Percentiles rank a stretch among this genome's conserved stretches.
Evolutionary conservation across 305 asterid genomes (phyloP).

Genomic region (Ilex paraguariensis): DNA sequence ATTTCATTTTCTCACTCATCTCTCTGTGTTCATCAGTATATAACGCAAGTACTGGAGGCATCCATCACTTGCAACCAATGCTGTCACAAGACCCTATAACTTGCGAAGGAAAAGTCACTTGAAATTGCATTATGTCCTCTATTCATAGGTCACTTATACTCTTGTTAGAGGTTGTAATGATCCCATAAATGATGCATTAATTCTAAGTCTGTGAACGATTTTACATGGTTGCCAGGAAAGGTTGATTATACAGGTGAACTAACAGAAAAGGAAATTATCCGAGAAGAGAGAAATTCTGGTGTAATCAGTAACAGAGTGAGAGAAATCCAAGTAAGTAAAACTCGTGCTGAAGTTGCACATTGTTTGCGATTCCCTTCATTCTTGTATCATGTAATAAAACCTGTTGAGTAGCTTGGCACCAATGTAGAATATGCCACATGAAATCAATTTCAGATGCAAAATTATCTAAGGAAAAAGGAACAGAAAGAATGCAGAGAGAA

Average conservation of each 20-base stretch:
- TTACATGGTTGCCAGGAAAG: constrained; percentile 49
- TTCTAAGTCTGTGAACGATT: not conserved
- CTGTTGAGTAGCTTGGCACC: no score
- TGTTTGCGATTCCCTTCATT: no score
- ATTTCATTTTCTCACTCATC: no score
- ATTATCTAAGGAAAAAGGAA: constrained; percentile 47
- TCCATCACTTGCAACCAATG: no score
- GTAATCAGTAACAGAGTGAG: constrained; percentile 63
- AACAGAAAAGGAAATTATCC: constrained; percentile 84
- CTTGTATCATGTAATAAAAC: no score
- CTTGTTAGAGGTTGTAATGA: not conserved
- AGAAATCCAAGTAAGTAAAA: constrained; percentile 78
- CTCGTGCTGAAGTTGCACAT: no score
- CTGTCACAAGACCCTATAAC: no score
- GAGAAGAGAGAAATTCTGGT: constrained; percentile 90
- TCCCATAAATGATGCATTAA: not conserved
- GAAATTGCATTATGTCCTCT: no score
- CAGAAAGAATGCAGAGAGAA: constrained; percentile 55
- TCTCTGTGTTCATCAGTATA: no score
- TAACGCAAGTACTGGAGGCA: no score
- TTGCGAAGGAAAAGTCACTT: no score
- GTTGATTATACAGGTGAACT: constrained; percentile 60
- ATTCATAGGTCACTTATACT: no score
- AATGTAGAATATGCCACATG: not conserved
- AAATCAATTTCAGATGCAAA: constrained; percentile 36